Base-by-base conservation (phyloP, 2,329 filamentous ascomycete genomes). In the Periconia sp. region DNA sequence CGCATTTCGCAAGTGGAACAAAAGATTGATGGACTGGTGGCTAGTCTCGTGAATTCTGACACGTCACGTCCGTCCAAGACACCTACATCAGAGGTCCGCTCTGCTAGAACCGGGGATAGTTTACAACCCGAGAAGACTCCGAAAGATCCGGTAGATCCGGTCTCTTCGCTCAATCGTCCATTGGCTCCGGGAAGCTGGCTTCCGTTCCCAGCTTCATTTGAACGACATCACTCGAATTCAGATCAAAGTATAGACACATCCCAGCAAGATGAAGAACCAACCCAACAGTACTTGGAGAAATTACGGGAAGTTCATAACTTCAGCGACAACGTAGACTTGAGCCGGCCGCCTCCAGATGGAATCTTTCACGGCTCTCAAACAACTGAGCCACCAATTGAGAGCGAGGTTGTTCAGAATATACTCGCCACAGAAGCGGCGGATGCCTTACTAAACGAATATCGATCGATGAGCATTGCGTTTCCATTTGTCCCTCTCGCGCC, bases 1-100 rank as follows among this genome's bases (percentile, higher is more conserved):
- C 65, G 66, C 16, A 69, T 69, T 8, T 56, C 61, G 11, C 65
- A 68, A 45, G 64, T 69, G 2, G 66, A 68, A 36, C 57, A 64
- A 24, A 69, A 66, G 38, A 62, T 69, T 16, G 64, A 69, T 50
- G 61, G 65, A 5, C 54, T 69, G 16, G 59, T 68, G 19, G 61
- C 66, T 12, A 62, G 52, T 19, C 56, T 69, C 34, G 52, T 57
- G 7, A 56, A 54, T 18, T 34, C 58, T 19, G 40, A 45, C 16
- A 25, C 23, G 1, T 15, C 40, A 9, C 35, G 15, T 6, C 33
- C 45, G 15, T 38, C 31, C 11, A 16, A 15, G 7, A 18, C 34
- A 6, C 13, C 32, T 10, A 21, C 25, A 7, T 13, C 38, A 12
- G 24, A 33, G 12, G 12, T 10, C 28, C 21, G 13, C 5, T 11